Percentiles rank a stretch among this genome's conserved stretches.
Conservation (phyloP, 495 filamentous ascomycete species). For the Penicillium ucsense region DNA sequence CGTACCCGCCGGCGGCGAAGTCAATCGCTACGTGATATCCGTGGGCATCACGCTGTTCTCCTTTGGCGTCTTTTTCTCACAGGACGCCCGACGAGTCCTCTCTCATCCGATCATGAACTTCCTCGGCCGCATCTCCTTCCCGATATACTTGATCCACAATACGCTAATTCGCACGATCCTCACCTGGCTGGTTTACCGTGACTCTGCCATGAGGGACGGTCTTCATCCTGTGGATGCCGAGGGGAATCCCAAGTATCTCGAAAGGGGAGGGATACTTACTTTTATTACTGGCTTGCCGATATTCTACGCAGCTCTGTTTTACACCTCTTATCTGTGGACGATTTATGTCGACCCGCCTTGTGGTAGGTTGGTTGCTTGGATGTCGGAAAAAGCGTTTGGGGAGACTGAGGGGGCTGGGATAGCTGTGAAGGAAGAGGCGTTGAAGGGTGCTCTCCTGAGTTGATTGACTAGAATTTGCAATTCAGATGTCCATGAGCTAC, state of each 20-base stretch:
- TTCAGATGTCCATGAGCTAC: too few species aligned
- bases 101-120: constrained; percentile 7
- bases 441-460: background rate
- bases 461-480: too few species aligned
- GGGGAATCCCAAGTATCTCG: constrained; percentile 1
- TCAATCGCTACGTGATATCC: constrained; percentile 3
- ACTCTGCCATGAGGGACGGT: constrained; percentile 1
- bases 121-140: constrained; percentile 13
- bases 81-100: constrained; percentile 7
- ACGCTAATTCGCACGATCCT: constrained; percentile 13
- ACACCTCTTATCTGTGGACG: constrained; percentile 5
- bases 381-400: constrained; percentile 3
- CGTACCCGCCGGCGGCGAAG: constrained; percentile 2
- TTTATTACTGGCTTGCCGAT: constrained; percentile 1
- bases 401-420: background rate
- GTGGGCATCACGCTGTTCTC: background rate
- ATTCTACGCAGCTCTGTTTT: constrained; percentile 5
- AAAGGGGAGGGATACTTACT: background rate
- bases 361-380: constrained; percentile 5
- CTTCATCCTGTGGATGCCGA: constrained; percentile 1
- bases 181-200: constrained; percentile 5
- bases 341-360: constrained; percentile 7
- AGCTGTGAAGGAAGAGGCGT: background rate
- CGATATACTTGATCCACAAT: constrained; percentile 13
- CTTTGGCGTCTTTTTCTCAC: constrained; percentile 1